Conservation (phyloP, 306 rosid genomes). For the Lathyrus oleraceus region DNA sequence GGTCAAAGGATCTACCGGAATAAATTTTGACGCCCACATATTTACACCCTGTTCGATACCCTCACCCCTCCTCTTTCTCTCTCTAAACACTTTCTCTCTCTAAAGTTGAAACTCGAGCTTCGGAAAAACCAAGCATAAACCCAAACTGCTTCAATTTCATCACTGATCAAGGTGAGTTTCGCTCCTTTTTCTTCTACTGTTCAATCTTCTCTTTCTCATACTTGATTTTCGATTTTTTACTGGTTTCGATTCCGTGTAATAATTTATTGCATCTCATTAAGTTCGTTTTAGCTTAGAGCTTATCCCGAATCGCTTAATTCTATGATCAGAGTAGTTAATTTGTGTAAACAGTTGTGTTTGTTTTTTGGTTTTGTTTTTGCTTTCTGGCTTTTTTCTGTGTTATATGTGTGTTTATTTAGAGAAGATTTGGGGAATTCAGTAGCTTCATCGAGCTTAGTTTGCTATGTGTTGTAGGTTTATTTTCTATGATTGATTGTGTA, state of each 20-base stretch:
- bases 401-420: background rate
- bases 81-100: slow-evolving; percentile 41
- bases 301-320: slow-evolving; percentile 26
- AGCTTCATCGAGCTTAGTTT: slow-evolving; percentile 25
- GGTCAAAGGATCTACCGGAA: slow-evolving; percentile 63
- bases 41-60: slow-evolving; percentile 15
- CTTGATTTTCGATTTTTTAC: background rate
- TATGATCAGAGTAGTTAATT: slow-evolving; percentile 46
- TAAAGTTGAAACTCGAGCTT: slow-evolving; percentile 52
- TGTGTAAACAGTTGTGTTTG: background rate
- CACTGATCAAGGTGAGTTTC: slow-evolving; percentile 59
- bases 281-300: slow-evolving; percentile 22
- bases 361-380: slow-evolving; percentile 18
- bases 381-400: background rate
- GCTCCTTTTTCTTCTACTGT: slow-evolving; percentile 10
- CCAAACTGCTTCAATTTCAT: slow-evolving; percentile 42
- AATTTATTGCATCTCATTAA: slow-evolving; percentile 17
- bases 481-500: slow-evolving; percentile 21
- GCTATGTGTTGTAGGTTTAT: slow-evolving; percentile 13
- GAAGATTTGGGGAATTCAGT: slow-evolving; percentile 34
- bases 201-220: slow-evolving; percentile 28
- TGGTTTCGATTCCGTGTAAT: background rate
- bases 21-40: slow-evolving; percentile 56
- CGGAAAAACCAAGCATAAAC: slow-evolving; percentile 35
- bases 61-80: slow-evolving; percentile 7